Evolutionary conservation across 495 filamentous ascomycete genomes (phyloP).

Genomic region (Hypoxylon intermedium): DNA sequence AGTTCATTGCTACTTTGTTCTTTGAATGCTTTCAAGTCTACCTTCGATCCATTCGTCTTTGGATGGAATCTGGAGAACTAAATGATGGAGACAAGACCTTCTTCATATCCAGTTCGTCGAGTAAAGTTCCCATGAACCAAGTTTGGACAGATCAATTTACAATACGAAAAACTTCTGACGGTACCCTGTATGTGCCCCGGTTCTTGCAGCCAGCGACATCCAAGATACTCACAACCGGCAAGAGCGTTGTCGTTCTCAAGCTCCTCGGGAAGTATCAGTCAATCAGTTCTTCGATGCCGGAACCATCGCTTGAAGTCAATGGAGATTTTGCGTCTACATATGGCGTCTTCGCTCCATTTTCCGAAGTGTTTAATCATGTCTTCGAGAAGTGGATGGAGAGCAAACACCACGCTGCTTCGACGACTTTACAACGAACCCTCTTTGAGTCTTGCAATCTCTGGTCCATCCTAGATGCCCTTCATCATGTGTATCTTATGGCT

Average conservation of each 20-base stretch:
- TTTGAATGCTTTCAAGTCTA: slow-evolving; percentile 85
- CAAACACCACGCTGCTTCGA: slow-evolving; percentile 72
- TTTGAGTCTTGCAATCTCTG: slow-evolving; percentile 73
- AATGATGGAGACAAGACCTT: slow-evolving; percentile 68
- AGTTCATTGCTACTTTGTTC: slow-evolving; percentile 70
- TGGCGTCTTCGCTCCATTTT: slow-evolving; percentile 69
- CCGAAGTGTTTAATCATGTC: slow-evolving; percentile 71
- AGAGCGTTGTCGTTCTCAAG: slow-evolving; percentile 83
- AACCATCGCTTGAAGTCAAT: slow-evolving; percentile 59
- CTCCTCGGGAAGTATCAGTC: slow-evolving; percentile 59
- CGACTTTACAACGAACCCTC: slow-evolving; percentile 68
- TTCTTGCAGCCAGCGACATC: slow-evolving; percentile 73
- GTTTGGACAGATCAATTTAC: slow-evolving; percentile 81
- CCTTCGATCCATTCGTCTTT: slow-evolving; percentile 75
- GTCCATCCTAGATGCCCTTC: slow-evolving; percentile 69
- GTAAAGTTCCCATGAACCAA: slow-evolving; percentile 64
- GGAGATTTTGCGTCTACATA: slow-evolving; percentile 56
- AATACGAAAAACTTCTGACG: slow-evolving; percentile 62
- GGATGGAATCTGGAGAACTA: slow-evolving; percentile 85
- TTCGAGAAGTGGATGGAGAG: slow-evolving; percentile 76
- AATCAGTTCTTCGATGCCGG: slow-evolving; percentile 18
- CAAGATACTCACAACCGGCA: slow-evolving; percentile 84
- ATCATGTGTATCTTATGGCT: slow-evolving; percentile 73
- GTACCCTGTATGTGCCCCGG: slow-evolving; percentile 67
- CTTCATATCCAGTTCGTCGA: slow-evolving; percentile 69